phyloP scores from a whole-genome alignment of 108 stramenopile species.

The Skeletonema menzelii region DNA sequence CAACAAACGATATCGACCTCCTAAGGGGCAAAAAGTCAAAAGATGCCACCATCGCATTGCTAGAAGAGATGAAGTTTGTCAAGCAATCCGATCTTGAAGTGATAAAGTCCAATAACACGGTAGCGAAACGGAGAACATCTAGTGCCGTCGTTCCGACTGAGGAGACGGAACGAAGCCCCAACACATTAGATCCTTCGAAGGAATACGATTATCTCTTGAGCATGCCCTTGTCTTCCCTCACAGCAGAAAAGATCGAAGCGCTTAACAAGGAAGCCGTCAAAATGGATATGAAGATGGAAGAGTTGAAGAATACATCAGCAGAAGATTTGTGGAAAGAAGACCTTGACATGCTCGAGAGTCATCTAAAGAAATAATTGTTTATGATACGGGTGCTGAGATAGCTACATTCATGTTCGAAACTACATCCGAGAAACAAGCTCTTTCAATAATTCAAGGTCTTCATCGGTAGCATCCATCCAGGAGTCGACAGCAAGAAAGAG shows the following conservation, averaged over 20 bases:
- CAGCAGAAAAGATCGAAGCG: constrained; percentile 70
- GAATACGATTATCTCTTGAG: constrained; percentile 88
- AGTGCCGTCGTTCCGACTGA: not conserved
- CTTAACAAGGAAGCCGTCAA: constrained; percentile 66
- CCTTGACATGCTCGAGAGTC: constrained; percentile 74
- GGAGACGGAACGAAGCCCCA: constrained; percentile 7
- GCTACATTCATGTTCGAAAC: no score
- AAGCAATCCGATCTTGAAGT: constrained; percentile 55
- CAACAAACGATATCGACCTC: constrained; percentile 66
- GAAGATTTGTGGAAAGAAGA: constrained; percentile 85
- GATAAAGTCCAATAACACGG: constrained; percentile 54
- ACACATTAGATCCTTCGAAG: constrained; percentile 9
- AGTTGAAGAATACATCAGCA: constrained; percentile 47
- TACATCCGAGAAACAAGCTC: constrained; percentile 21
- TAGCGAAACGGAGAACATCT: constrained; percentile 18
- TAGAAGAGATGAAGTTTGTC: constrained; percentile 64
- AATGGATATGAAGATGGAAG: constrained; percentile 56
- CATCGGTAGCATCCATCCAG: constrained; percentile 56
- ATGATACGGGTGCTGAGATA: no score
- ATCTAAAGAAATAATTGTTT: constrained; percentile 24
- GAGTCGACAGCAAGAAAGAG: constrained; percentile 54
- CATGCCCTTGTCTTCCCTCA: constrained; percentile 81
- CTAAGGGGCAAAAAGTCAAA: constrained; percentile 62
- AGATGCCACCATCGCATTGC: constrained; percentile 65
- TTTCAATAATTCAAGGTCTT: constrained; percentile 44